Percentiles rank a stretch among this genome's conserved stretches.
phyloP scores from a whole-genome alignment of 1,284 basidiomycete species.

The Irpex sp. region DNA sequence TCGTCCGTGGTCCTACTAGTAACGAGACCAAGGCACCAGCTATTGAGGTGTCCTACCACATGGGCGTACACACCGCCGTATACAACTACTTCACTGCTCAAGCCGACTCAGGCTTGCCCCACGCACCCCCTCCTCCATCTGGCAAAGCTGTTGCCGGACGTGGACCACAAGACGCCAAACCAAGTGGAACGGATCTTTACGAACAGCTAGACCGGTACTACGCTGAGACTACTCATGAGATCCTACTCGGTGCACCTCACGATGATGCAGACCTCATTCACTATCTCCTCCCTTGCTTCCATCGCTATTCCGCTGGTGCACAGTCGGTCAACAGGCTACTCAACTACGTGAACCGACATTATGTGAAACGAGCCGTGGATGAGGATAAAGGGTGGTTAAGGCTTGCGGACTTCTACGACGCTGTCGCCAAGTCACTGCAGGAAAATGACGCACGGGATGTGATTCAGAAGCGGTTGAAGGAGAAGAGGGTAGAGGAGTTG shows the following conservation, averaged over 20 bases:
- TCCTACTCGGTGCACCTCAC: constrained; percentile 57
- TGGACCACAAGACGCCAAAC: constrained; percentile 23
- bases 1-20: constrained; percentile 64
- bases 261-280: constrained; percentile 64
- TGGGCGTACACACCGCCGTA: constrained; percentile 72
- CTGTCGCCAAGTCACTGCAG: constrained; percentile 52
- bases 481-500: constrained; percentile 57
- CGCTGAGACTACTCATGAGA: constrained; percentile 52
- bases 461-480: constrained; percentile 52
- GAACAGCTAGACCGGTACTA: constrained; percentile 67
- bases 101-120: constrained; percentile 42
- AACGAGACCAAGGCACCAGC: constrained; percentile 55
- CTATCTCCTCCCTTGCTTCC: constrained; percentile 67
- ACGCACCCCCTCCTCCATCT: constrained; percentile 22
- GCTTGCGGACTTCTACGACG: constrained; percentile 59
- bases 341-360: constrained; percentile 76
- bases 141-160: constrained; percentile 17
- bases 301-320: constrained; percentile 62
- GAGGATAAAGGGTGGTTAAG: constrained; percentile 76
- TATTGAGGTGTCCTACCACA: constrained; percentile 68
- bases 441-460: constrained; percentile 53
- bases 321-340: constrained; percentile 65
- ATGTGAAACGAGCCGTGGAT: constrained; percentile 70
- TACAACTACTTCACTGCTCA: constrained; percentile 77
- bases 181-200: constrained; percentile 65